Evolutionary conservation across 257 asterid species (phyloP).

Genomic region (Nicotiana tabacum): DNA sequence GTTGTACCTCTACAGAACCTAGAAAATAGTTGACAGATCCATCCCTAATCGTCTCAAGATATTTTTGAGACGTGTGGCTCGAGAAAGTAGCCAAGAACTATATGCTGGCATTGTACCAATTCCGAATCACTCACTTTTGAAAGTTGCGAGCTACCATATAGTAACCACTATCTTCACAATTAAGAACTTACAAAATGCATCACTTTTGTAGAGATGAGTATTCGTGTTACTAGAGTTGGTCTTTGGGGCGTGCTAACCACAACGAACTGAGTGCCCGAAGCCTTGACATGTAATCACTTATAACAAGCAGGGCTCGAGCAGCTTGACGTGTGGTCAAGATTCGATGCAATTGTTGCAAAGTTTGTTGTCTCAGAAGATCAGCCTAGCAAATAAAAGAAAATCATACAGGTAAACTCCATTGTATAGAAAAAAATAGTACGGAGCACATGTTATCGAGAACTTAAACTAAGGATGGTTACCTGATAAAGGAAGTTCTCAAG

Average conservation of each 20-base stretch:
- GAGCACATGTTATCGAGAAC: neutral
- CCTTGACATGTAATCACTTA: slow-evolving; percentile 72
- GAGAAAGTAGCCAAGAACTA: neutral
- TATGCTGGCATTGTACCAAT: neutral
- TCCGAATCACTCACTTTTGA: neutral
- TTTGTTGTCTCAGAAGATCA: slow-evolving; percentile 79
- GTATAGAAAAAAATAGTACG: too few relatives aligned
- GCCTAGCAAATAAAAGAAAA: slow-evolving; percentile 35
- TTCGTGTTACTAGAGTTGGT: neutral
- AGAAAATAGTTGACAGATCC: neutral
- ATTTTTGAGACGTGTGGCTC: neutral
- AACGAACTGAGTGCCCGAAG: slow-evolving; percentile 74
- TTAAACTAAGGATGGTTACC: slow-evolving; percentile 24
- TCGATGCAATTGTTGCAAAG: slow-evolving; percentile 77
- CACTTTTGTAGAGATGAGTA: neutral
- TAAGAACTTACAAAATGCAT: neutral
- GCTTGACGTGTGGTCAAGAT: slow-evolving; percentile 91
- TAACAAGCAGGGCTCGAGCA: slow-evolving; percentile 84
- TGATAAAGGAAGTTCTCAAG: slow-evolving; percentile 72
- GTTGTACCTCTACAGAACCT: neutral
- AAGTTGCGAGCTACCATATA: neutral
- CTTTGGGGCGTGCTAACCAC: slow-evolving; percentile 86
- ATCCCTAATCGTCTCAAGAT: neutral
- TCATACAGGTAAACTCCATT: neutral
- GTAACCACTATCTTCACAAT: neutral